Evolutionary conservation across 2,329 filamentous ascomycete genomes (phyloP), one percentile per base, ranked within the genome.

Genomic region (Talaromyces sp.): DNA sequence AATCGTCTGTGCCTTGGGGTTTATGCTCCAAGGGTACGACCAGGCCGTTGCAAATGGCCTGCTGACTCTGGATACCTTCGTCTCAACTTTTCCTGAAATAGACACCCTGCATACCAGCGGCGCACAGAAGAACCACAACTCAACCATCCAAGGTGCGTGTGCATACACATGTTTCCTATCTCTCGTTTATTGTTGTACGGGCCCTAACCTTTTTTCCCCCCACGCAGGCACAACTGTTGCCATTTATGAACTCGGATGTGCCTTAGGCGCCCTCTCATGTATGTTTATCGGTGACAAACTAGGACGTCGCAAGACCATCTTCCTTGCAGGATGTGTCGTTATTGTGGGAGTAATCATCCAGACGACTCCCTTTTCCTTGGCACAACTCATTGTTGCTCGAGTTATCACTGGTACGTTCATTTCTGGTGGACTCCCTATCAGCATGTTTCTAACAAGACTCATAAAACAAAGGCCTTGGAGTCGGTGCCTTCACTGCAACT

Each of bases 51-150:
- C 61, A 42, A 67, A 67, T 55, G 87, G 87, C 57, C 85, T 94
- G 65, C 78, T 94, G 60, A 91, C 89, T 2, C 82, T 93, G 68
- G 76, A 82, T 27, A 81, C 81, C 10, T 91, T 90, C 67, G 77
- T 86, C 2, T 68, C 73, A 2, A 73, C 76, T 9, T 87, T 87
- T 65, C 85, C 84, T 0, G 69, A 78, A 47, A 84, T 85, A 64
- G 81, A 85, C 67, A 79, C 82, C 3, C 70, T 76, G 16, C 69
- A 75, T 69, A 72, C 1, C 65, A 63, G 59, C 1, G 2, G 34
- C 0, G 44, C 63, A 4, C 57, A 68, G 52, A 64, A 68, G 40
- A 70, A 64, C 52, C 65, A 68, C n/a, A 69, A 71, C 10, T 62
- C 60, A 9, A 51, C 72, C 44, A 70, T 73, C 56, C 75, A 77